Evolutionary conservation across 1,284 basidiomycete genomes (phyloP).

Genomic region (Trametes versicolor): DNA sequence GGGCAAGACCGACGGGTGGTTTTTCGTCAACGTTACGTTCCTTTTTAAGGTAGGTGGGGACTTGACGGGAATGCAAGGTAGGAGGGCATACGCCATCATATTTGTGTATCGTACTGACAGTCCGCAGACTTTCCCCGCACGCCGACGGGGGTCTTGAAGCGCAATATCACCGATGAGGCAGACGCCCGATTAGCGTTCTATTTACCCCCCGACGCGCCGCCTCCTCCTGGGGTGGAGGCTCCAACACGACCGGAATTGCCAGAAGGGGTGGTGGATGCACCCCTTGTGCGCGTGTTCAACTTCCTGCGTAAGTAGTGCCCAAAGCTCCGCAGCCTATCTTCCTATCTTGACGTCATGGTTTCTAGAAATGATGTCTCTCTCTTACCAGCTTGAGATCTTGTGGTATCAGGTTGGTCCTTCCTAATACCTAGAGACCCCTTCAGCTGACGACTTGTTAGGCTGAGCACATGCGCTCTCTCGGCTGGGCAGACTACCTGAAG

Average conservation of each 20-base stretch:
- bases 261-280: constrained; percentile 71
- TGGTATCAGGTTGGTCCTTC: constrained; percentile 72
- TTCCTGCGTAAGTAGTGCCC: constrained; percentile 72
- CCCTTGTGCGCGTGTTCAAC: constrained; percentile 82
- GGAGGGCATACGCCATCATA: background rate
- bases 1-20: constrained; percentile 79
- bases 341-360: background rate
- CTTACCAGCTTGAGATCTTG: constrained; percentile 86
- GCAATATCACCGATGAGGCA: constrained; percentile 77
- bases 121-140: constrained; percentile 74
- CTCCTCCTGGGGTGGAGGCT: constrained; percentile 54
- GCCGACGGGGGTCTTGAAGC: constrained; percentile 71
- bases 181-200: constrained; percentile 72
- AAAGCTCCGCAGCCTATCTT: constrained; percentile 2
- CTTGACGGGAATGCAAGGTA: constrained; percentile 75
- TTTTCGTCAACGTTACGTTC: constrained; percentile 79
- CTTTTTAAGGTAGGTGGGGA: constrained; percentile 80
- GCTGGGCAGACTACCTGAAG: constrained; percentile 78
- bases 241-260: constrained; percentile 65
- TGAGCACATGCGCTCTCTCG: constrained; percentile 75
- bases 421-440: background rate
- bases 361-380: constrained; percentile 84
- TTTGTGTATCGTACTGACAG: background rate
- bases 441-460: constrained; percentile 53
- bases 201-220: constrained; percentile 53